Evolutionary conservation across 2,329 filamentous ascomycete genomes (phyloP).

Genomic region (Colletotrichum musicola): DNA sequence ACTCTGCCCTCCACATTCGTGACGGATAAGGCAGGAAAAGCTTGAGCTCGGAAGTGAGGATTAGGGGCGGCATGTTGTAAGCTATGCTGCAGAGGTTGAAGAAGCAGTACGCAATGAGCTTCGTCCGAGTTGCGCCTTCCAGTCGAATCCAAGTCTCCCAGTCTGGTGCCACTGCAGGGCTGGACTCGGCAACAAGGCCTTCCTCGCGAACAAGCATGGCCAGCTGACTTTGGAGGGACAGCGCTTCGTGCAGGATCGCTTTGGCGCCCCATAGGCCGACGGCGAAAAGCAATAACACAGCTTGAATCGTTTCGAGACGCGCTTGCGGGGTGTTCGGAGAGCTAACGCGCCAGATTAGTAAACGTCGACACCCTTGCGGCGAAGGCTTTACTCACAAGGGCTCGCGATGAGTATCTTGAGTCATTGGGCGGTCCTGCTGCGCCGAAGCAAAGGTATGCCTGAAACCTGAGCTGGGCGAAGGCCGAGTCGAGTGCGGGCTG

Average conservation of each 20-base stretch:
- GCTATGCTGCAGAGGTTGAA: constrained; percentile 73
- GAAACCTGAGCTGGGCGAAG: constrained; percentile 69
- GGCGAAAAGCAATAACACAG: constrained; percentile 71
- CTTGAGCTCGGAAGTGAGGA: constrained; percentile 71
- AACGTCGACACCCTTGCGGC: no score
- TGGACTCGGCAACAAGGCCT: constrained; percentile 63
- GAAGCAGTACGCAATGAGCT: constrained; percentile 71
- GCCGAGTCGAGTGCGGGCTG: constrained; percentile 70
- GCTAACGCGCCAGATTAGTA: constrained; percentile 43
- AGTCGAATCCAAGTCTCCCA: constrained; percentile 73
- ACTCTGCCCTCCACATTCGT: constrained; percentile 69
- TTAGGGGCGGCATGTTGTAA: constrained; percentile 69
- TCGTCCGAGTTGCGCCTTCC: constrained; percentile 69
- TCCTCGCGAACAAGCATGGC: constrained; percentile 71
- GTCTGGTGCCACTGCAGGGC: constrained; percentile 59
- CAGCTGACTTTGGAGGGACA: constrained; percentile 70
- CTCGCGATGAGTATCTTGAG: constrained; percentile 70
- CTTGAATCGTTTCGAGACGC: constrained; percentile 74
- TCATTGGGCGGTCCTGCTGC: constrained; percentile 67
- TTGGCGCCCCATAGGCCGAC: constrained; percentile 73
- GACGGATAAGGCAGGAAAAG: constrained; percentile 67
- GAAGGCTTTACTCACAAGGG: constrained; percentile 63
- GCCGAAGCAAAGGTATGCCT: constrained; percentile 71
- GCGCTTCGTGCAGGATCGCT: constrained; percentile 69
- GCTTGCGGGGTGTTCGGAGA: constrained; percentile 71